Base-by-base conservation (phyloP, 345 rosid species). In the Kernera saxatilis region DNA sequence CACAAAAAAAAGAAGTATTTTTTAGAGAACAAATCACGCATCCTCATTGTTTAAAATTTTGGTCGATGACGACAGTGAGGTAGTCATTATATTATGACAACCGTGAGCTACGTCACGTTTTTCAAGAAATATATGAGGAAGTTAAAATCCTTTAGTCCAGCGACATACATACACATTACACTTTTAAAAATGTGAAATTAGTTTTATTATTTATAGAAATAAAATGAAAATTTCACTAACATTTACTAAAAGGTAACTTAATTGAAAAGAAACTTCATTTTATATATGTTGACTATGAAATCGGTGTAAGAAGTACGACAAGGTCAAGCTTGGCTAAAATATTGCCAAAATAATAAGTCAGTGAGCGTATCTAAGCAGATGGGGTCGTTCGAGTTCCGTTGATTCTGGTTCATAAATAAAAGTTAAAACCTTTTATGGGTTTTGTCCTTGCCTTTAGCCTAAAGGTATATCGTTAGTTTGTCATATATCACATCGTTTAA, bases 21-120 rank as follows among this genome's bases (percentile, higher is more conserved):
- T 33, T 58, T 70, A 36, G 30, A 70, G 49, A 57, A 26, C 23
- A 53, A 71, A 61, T 39, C 69, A 48, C 50, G 56, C 33, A 57
- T 15, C 55, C 37, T 22, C 51, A 33, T 23, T 52, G 6, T 72
- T 63, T 32, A 39, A 18, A 66, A 10, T 41, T 9, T 29, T 41
- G 17, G 43, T 62, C 37, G 21, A 3, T 72, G 54, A 63, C 45
- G 54, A 27, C 29, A 7, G 10, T 14, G 51, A 56, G 26, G 5
- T 12, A 12, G 67, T 58, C 49, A 69, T 8, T 57, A 23, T 25
- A 57, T 18, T 13, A 69, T 69, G 48, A 17, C 55, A 37, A 23
- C 14, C 0, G 23, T 41, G 22, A 46, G 55, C 29, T 8, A 49
- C 70, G 35, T 49, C 58, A 65, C 22, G 23, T 50, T 50, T 25